Base-by-base conservation (phyloP, 176 grass and related monocot genomes). In the Cenchrus americanus region DNA sequence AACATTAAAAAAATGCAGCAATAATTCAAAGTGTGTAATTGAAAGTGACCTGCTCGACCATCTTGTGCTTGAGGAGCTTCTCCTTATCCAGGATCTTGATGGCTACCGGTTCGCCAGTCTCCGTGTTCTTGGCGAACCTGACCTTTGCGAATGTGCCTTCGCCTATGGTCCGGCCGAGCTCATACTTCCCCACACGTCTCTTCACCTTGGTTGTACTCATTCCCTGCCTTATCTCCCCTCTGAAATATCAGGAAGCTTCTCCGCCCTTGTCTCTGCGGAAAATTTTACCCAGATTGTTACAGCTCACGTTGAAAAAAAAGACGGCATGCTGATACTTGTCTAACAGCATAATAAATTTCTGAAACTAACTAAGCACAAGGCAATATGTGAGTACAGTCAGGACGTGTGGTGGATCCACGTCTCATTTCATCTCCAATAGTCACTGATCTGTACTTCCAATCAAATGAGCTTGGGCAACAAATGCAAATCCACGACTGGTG, bases 81-180 rank as follows among this genome's bases (percentile, higher is more conserved):
- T 99, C 96, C 73, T 99, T 99, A 24, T 99, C 93, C 2, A 99
- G 76, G 55, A 99, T 99, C 85, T 99, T 99, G 83, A 99, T 96
- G 49, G 96, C 96, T 42, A 99, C 96, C 0, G 93, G 86, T 4
- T 99, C 89, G 6, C 80, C 77, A 0, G 83, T 94, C 80, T 91
- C 91, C 1, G 80, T 84, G 75, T 99, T 88, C 86, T 68, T 95
- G 0, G 93, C 93, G 66, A 99, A 99, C 46, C 86, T 88, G 37
- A 99, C 96, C 83, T 96, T 99, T 37, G 96, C 96, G 57, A 99
- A 99, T 23, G 93, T 84, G 70, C 96, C 96, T 71, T 99, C 96
- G 1, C 96, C 96, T 51, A 99, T 94, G 66, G 96, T 99, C 5
- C 93, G 87, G 12, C 96, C 96, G 2, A 99, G 89, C 77, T 99